A percentile compares a stretch with the other conserved stretches of the same genome.
These are phyloP conservation scores for Mycena indigotica DNA, from an alignment of 768 basidiomycete species.

Conservation along the genomic window DNA sequence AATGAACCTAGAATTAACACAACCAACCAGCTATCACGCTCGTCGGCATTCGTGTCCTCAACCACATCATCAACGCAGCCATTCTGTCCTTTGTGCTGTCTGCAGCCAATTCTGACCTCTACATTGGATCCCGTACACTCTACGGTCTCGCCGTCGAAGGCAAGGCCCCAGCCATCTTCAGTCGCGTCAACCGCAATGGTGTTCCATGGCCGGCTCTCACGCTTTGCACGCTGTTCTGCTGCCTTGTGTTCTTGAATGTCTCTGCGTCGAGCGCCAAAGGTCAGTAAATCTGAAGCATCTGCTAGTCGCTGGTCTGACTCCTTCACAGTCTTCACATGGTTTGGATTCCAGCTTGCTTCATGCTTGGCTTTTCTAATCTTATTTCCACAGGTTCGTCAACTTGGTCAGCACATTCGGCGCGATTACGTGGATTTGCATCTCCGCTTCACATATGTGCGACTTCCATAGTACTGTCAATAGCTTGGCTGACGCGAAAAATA, in stretches of 20 bases:
- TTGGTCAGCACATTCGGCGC: slow-evolving; percentile 51
- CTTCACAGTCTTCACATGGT: slow-evolving; percentile 44
- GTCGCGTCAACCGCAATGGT: slow-evolving; percentile 45
- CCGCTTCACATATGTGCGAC: slow-evolving; percentile 60
- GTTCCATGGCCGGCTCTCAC: slow-evolving; percentile 55
- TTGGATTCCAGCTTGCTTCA: background rate
- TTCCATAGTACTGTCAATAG: background rate
- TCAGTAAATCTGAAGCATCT: slow-evolving; percentile 23
- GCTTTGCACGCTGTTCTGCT: slow-evolving; percentile 56
- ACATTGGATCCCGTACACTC: slow-evolving; percentile 51
- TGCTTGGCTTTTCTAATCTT: background rate
- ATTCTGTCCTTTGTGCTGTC: slow-evolving; percentile 69
- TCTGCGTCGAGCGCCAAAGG: slow-evolving; percentile 52
- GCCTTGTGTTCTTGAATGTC: slow-evolving; percentile 61
- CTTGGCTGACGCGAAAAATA: slow-evolving; percentile 16
- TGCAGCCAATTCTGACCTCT: slow-evolving; percentile 66
- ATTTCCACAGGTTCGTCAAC: slow-evolving; percentile 44
- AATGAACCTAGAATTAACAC: no score
- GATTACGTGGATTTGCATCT: slow-evolving; percentile 54
- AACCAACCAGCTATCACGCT: slow-evolving; percentile 34
- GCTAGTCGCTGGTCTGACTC: slow-evolving; percentile 3
- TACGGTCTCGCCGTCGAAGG: slow-evolving; percentile 53
- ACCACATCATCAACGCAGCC: slow-evolving; percentile 66
- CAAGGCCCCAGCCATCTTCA: slow-evolving; percentile 50
- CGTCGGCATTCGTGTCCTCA: slow-evolving; percentile 59